Base-by-base conservation (phyloP, 176 grass and related monocot genomes). In the Alloteropsis semialata region DNA sequence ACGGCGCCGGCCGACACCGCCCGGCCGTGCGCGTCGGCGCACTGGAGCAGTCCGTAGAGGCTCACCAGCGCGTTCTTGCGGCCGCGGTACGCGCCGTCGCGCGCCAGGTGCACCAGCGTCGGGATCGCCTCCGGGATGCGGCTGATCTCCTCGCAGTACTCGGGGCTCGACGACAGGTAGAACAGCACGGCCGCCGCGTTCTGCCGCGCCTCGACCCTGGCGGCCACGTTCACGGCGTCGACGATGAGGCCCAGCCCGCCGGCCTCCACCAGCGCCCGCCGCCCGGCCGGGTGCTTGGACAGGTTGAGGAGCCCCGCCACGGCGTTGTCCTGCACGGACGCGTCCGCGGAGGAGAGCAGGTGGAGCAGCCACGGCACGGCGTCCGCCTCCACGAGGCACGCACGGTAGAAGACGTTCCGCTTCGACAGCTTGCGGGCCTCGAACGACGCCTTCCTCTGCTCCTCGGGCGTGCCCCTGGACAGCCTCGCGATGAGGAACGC, bases 121-220 rank as follows among this genome's bases (percentile, higher is more conserved):
- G 92, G 84, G 19, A 95, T 78, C 7, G 96, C 89, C 62, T 93
- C 84, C 18, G 87, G 89, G 32, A 91, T 82, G 27, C 76, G 83
- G 42, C 82, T 51, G 63, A 95, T 93, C 84, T 90, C 92, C n/a
- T 68, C 68, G 66, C 87, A 82, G 89, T 90, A 90, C n/a, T 80
- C 84, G 37, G 79, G 64, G 66, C 84, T 57, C n/a, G 93, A 86
- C 5, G 96, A 90, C 3, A 98, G 88, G 81, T 95, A 95, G 92
- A 95, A 98, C 8, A 98, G 43, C 17, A 98, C 85, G 24, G 89
- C 92, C 21, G 82, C 91, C 17, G 96, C 92, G 85, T 95, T 95
- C 85, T 98, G 91, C 84, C 76, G 82, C 17, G 90, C 82, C 65
- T 93, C 89, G 0, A 76, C 57, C 51, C 76, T 95, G 18, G 83